These are phyloP conservation scores for Avena eriantha DNA, from an alignment of 176 grass and related monocot genomes.

Conservation along the genomic window DNA sequence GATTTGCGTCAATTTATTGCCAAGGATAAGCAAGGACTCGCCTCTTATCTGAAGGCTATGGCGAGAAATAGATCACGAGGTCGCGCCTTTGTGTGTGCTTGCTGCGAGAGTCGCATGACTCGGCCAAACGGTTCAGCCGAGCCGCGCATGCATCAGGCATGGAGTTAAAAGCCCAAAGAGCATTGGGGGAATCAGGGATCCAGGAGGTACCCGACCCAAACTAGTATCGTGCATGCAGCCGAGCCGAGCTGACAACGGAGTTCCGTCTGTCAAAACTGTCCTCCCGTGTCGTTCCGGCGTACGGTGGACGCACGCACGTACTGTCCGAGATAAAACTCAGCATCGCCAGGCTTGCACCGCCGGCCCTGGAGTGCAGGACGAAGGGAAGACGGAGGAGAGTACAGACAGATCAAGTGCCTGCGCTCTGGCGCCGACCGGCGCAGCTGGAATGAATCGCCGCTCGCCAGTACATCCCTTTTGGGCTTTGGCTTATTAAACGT, in stretches of 20 bases:
- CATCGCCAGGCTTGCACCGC: constrained; percentile 38
- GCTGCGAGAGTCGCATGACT: too few relatives aligned
- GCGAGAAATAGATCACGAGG: too few relatives aligned
- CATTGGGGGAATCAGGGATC: background rate
- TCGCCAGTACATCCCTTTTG: background rate
- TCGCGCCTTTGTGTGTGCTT: too few relatives aligned
- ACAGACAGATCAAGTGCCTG: too few relatives aligned
- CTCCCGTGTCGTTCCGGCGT: background rate
- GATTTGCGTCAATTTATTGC: background rate
- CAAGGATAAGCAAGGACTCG: too few relatives aligned
- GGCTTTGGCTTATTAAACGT: background rate
- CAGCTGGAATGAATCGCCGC: background rate
- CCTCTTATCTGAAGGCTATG: too few relatives aligned
- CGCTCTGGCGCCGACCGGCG: background rate
- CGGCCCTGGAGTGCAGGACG: background rate
- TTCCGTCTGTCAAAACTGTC: background rate
- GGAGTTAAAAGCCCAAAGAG: too few relatives aligned
- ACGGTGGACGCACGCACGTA: too few relatives aligned
- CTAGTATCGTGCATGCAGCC: background rate
- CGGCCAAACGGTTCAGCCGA: background rate
- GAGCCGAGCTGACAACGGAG: background rate
- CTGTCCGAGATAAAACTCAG: too few relatives aligned
- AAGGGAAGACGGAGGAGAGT: background rate
- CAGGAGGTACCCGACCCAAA: background rate
- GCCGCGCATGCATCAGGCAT: background rate